Conservation (phyloP, 768 basidiomycete genomes). For the Tubosaeta sp. region DNA sequence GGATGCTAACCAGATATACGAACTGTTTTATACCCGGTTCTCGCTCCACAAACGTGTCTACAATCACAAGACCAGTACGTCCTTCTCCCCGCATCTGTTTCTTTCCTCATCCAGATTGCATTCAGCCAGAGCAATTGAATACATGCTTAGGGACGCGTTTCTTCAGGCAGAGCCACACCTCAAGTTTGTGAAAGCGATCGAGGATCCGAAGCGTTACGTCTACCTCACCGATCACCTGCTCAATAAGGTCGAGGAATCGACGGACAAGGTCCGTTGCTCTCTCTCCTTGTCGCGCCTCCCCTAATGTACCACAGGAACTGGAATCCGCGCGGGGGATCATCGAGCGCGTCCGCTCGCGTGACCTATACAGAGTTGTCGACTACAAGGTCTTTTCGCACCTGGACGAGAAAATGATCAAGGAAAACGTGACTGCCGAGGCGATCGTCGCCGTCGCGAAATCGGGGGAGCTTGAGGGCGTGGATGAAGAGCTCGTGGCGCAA, state of each 20-base stretch:
- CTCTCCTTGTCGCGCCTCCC: too few relatives aligned
- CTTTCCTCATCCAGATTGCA: background rate
- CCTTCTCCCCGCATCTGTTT: background rate
- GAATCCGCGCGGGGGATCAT: constrained; percentile 55
- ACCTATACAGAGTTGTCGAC: constrained; percentile 70
- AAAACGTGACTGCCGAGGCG: constrained; percentile 32
- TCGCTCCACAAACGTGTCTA: constrained; percentile 82
- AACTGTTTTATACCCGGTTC: constrained; percentile 70
- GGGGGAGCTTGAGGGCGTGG: constrained; percentile 20
- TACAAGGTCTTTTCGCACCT: constrained; percentile 46
- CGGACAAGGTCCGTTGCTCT: constrained; percentile 23
- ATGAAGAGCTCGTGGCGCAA: constrained; percentile 28
- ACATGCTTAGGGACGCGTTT: constrained; percentile 83
- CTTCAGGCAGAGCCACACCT: constrained; percentile 61
- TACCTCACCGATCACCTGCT: constrained; percentile 68
- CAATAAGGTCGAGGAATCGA: constrained; percentile 51
- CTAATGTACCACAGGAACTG: constrained; percentile 45
- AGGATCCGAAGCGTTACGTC: constrained; percentile 56
- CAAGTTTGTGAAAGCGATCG: constrained; percentile 53
- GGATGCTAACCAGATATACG: constrained; percentile 71
- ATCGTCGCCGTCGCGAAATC: constrained; percentile 43
- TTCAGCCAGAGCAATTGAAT: constrained; percentile 70
- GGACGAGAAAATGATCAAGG: constrained; percentile 23
- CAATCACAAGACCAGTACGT: constrained; percentile 64
- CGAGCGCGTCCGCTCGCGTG: constrained; percentile 54